Base-by-base conservation (phyloP, 306 rosid species). In the Echinosophora koreensis region DNA sequence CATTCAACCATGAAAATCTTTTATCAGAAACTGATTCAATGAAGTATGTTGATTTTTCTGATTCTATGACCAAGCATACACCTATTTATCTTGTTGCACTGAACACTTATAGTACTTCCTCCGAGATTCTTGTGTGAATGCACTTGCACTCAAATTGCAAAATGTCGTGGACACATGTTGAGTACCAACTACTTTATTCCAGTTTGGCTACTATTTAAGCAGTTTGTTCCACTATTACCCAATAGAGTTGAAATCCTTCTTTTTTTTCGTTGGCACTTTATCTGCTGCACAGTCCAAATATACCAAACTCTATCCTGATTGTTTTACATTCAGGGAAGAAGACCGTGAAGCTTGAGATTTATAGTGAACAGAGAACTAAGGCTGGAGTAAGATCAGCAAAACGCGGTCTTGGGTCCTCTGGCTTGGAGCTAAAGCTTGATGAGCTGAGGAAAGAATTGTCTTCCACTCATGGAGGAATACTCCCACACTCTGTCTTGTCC, bases 401-500 rank as follows among this genome's bases (percentile, higher is more conserved):
- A 86, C 87, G 82, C 47, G 5, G 76, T 49, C 71, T 64, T 60
- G 88, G 84, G 67, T 85, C 91, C 27, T 88, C 93, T 6, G 89
- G 82, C 73, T 82, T 94, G 87, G 97, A 89, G 83, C 69, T 83
- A 66, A 92, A 90, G 86, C 97, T 94, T 60, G 95, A 90, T 16
- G 93, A 88, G 87, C 77, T 94, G 80, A 85, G 93, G 64, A 90
- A 86, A 83, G 92, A 94, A 74, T 77, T 94, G 62, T 86, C 95
- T 49, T 89, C 89, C n/a, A 13, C 22, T 16, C 93, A 85, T 65
- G 97, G 97, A 56, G 97, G 92, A 77, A 90, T 94, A 84, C 86
- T 92, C 74, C 98, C 97, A 16, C 97, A 94, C 88, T 86, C 97
- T 62, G 86, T 90, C 67, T 74, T 94, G 80, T 85, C 97, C 72